Conservation (phyloP, 805 yeast species). For the Saccharomycopsis schoenii region DNA sequence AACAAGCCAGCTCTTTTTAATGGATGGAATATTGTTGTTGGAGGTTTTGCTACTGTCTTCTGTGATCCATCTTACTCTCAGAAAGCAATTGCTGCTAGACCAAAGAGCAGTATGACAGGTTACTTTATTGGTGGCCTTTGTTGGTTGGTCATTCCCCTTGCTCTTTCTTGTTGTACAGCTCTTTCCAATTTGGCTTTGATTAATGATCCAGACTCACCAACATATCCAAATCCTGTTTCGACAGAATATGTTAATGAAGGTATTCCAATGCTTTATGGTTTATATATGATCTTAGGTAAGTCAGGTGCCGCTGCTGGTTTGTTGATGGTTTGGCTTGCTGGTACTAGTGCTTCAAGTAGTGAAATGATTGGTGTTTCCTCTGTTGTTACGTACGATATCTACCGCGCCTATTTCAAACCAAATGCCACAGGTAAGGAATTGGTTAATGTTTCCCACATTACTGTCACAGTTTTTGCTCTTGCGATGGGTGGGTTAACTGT, state of each 20-base stretch:
- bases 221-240: slow-evolving; percentile 26
- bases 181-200: slow-evolving; percentile 29
- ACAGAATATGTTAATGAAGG: slow-evolving; percentile 28
- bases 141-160: slow-evolving; percentile 32
- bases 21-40: slow-evolving; percentile 26
- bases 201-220: slow-evolving; percentile 25
- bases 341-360: slow-evolving; percentile 32
- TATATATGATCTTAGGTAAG: slow-evolving; percentile 31
- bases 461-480: slow-evolving; percentile 32
- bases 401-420: slow-evolving; percentile 34
- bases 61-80: slow-evolving; percentile 33
- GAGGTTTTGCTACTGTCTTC: slow-evolving; percentile 29
- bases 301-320: slow-evolving; percentile 34
- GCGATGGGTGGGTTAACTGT: slow-evolving; percentile 32
- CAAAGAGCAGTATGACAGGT: slow-evolving; percentile 26
- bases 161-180: slow-evolving; percentile 30
- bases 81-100: slow-evolving; percentile 34
- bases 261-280: slow-evolving; percentile 32
- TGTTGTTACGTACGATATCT: slow-evolving; percentile 36
- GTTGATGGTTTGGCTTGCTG: slow-evolving; percentile 33
- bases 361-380: slow-evolving; percentile 33
- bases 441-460: slow-evolving; percentile 32
- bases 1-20: slow-evolving; percentile 26
- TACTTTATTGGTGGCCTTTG: slow-evolving; percentile 31
- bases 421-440: slow-evolving; percentile 33